Evolutionary conservation across 805 yeast species (phyloP).

Genomic region (Suhomyces prunicola): DNA sequence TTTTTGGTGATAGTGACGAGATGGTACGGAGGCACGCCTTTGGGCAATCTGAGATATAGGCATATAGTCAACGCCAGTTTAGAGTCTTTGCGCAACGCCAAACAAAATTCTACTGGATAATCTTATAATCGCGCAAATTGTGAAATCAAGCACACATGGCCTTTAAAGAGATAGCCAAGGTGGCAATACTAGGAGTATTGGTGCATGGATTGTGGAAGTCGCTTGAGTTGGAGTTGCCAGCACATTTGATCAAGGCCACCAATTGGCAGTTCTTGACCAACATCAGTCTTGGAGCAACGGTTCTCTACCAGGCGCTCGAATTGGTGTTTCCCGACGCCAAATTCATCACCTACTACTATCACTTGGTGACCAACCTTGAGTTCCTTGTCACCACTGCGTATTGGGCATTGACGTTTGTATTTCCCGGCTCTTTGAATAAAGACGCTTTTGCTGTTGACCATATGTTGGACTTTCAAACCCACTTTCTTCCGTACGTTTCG

Average conservation of each 20-base stretch:
- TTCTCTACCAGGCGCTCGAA: constrained; percentile 3
- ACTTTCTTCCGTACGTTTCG: constrained; percentile 23
- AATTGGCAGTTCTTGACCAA: constrained; percentile 26
- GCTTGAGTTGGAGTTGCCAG: constrained; percentile 16
- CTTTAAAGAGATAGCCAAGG: not conserved
- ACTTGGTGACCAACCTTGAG: constrained; percentile 17
- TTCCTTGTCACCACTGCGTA: constrained; percentile 21
- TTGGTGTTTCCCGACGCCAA: not conserved
- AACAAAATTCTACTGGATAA: not conserved
- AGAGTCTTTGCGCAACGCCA: constrained; percentile 39
- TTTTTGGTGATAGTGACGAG: constrained; percentile 67
- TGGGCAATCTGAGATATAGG: constrained; percentile 70
- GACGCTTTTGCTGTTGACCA: constrained; percentile 15
- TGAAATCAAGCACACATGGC: not conserved
- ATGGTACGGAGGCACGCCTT: constrained; percentile 79
- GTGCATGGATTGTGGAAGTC: constrained; percentile 13
- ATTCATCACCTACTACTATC: constrained; percentile 5
- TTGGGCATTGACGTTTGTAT: constrained; percentile 18
- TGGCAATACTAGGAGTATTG: constrained; percentile 2
- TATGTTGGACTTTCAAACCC: constrained; percentile 21
- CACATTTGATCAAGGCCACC: constrained; percentile 18
- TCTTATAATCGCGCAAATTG: not conserved
- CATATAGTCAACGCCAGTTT: constrained; percentile 58
- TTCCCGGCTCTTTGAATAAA: constrained; percentile 14
- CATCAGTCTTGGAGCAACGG: constrained; percentile 11